Conservation (phyloP, 2,329 filamentous ascomycete species). For the Aureobasidium sp. region DNA sequence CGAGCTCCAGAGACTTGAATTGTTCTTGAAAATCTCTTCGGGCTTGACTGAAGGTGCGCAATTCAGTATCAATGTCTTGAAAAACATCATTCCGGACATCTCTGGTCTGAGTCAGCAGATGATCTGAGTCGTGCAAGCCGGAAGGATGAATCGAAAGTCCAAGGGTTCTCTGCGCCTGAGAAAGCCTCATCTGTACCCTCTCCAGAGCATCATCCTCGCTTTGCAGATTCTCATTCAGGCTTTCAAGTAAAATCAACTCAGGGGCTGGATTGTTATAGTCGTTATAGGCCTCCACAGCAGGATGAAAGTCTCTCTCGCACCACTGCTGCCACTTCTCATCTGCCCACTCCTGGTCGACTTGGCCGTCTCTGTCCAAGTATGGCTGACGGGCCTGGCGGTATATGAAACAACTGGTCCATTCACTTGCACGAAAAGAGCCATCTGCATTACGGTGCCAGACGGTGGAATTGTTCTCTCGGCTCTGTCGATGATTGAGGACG, state of each 20-base stretch:
- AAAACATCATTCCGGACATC: not conserved
- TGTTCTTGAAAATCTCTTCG: not conserved
- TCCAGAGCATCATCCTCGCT: not conserved
- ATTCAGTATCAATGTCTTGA: not conserved
- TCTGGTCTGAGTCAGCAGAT: not conserved
- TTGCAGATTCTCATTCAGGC: not conserved
- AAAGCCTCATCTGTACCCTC: not conserved
- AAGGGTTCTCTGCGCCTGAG: not conserved
- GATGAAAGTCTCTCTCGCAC: not conserved
- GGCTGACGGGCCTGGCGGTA: not conserved
- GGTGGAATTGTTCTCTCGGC: not conserved
- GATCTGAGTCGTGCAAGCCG: not conserved
- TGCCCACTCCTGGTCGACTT: not conserved
- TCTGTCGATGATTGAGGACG: not conserved
- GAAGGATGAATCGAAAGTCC: not conserved
- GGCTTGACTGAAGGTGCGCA: not conserved
- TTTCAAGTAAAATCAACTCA: not conserved
- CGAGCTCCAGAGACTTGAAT: not conserved
- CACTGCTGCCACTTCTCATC: not conserved
- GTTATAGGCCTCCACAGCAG: not conserved
- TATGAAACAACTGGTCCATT: not conserved
- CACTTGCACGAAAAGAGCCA: not conserved
- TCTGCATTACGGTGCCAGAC: not conserved
- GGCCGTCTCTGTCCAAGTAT: not conserved
- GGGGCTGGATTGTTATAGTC: not conserved